Percentiles rank a stretch among this genome's conserved stretches.
phyloP scores from a whole-genome alignment of 2,329 filamentous ascomycete genomes.

The Lanzia echinophila region DNA sequence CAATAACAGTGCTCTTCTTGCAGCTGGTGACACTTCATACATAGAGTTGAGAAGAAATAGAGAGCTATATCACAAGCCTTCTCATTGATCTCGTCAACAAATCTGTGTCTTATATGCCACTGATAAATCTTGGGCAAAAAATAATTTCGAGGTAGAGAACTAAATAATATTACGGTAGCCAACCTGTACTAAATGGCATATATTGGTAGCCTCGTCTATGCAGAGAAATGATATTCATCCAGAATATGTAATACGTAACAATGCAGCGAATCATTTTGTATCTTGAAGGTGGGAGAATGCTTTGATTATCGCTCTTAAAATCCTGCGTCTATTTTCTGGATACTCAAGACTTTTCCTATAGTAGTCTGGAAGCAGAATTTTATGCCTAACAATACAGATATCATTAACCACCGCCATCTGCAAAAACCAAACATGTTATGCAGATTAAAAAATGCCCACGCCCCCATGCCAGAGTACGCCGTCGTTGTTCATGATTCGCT shows the following conservation, averaged over 20 bases:
- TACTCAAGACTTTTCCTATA: conserved; percentile 8
- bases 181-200: background rate
- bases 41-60: no score
- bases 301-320: background rate
- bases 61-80: no score
- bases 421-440: conserved; percentile 12
- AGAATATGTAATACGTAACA: background rate
- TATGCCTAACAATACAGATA: conserved; percentile 11
- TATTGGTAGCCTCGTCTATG: background rate
- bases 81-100: no score
- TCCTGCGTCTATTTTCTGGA: conserved; percentile 7
- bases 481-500: conserved; percentile 26
- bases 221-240: background rate
- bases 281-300: background rate
- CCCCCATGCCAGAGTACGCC: conserved; percentile 22
- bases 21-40: no score
- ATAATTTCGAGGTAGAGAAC: background rate
- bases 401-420: conserved; percentile 12
- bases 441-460: conserved; percentile 19
- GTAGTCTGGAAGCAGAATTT: conserved; percentile 8
- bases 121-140: no score
- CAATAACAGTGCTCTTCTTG: no score
- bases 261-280: background rate
- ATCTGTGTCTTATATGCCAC: no score
- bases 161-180: conserved; percentile 1